These are phyloP conservation scores for Xylaria castorea DNA, from an alignment of 495 filamentous ascomycete genomes.

Conservation along the genomic window DNA sequence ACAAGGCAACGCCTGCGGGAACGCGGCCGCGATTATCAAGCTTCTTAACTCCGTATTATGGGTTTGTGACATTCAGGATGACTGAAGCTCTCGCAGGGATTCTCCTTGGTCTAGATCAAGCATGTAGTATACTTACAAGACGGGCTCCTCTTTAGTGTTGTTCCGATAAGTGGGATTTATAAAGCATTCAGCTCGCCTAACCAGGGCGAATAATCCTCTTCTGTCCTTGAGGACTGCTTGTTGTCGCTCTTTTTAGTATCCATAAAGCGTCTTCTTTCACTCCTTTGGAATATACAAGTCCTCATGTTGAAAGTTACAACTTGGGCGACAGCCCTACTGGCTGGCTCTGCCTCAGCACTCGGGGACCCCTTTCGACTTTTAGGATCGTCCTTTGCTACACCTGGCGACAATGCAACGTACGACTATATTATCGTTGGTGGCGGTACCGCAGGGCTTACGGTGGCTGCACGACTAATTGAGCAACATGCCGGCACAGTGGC, in stretches of 20 bases:
- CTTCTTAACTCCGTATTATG: slow-evolving; percentile 3
- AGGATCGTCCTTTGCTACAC: slow-evolving; percentile 28
- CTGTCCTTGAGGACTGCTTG: slow-evolving; percentile 5
- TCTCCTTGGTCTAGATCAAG: not conserved
- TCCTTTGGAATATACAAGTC: not conserved
- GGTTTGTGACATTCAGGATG: not conserved
- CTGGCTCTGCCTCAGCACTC: slow-evolving; percentile 17
- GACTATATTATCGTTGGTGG: slow-evolving; percentile 59
- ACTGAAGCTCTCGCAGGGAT: slow-evolving; percentile 21
- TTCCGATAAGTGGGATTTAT: slow-evolving; percentile 1
- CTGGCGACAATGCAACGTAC: slow-evolving; percentile 36
- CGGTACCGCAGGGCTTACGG: slow-evolving; percentile 57
- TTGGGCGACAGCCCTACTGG: slow-evolving; percentile 20
- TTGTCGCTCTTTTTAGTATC: slow-evolving; percentile 17
- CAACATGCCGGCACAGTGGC: slow-evolving; percentile 36
- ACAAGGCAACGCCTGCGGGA: slow-evolving; percentile 3
- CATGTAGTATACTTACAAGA: slow-evolving; percentile 17
- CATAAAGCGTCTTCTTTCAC: slow-evolving; percentile 9
- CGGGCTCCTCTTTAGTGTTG: not conserved
- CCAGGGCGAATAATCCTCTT: not conserved
- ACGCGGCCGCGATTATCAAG: slow-evolving; percentile 1
- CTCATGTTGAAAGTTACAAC: slow-evolving; percentile 15
- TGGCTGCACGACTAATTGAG: slow-evolving; percentile 56
- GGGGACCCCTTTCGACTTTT: slow-evolving; percentile 23
- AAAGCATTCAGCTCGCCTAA: slow-evolving; percentile 8